These are phyloP conservation scores for Nepenthes mirabilis DNA, from an alignment of 148 eudicot genomes.

Conservation along the genomic window DNA sequence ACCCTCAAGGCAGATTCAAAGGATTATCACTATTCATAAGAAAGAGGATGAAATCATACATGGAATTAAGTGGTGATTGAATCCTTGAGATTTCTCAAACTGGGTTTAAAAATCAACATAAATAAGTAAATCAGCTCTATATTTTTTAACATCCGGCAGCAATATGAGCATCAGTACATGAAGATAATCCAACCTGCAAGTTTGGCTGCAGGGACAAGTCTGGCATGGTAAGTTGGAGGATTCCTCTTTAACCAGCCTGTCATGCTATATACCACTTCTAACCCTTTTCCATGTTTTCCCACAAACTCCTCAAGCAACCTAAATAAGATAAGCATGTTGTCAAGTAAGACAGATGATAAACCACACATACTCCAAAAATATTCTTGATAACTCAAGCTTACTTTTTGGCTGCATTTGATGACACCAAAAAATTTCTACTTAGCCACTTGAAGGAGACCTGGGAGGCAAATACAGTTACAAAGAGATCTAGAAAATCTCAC, in stretches of 20 bases:
- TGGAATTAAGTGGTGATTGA: too few relatives aligned
- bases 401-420: constrained; percentile 85
- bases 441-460: constrained; percentile 99
- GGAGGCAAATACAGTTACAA: not conserved
- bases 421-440: constrained; percentile 80
- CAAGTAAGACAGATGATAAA: not conserved
- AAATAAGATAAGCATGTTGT: constrained; percentile 6
- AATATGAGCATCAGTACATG: not conserved
- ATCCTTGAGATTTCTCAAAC: too few relatives aligned
- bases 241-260: constrained; percentile 83
- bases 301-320: constrained; percentile 87
- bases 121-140: not conserved
- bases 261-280: constrained; percentile 63
- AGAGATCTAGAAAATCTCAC: not conserved
- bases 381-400: constrained; percentile 13
- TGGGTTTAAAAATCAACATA: not conserved
- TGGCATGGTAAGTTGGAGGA: constrained; percentile 55
- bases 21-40: not conserved
- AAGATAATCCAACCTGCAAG: constrained; percentile 54
- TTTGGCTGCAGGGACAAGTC: constrained; percentile 62
- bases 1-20: too few relatives aligned
- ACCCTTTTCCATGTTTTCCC: constrained; percentile 41
- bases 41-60: not conserved
- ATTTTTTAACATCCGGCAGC: too few relatives aligned
- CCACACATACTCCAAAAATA: not conserved